Base-by-base conservation (phyloP, 139 green algal genomes). In the Desmodesmus armatus region DNA sequence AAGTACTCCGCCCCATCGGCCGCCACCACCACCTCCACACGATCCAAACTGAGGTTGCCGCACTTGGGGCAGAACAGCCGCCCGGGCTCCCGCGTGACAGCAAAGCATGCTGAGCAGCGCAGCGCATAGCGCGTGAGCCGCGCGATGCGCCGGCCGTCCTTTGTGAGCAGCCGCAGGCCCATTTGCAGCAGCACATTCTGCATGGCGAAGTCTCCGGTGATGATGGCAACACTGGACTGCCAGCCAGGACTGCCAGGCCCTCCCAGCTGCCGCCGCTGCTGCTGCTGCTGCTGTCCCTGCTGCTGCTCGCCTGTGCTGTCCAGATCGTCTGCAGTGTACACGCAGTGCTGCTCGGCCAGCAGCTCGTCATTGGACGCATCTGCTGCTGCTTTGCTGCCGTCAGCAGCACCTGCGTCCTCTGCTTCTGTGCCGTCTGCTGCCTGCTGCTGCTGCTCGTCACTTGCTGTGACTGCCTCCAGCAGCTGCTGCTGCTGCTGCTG, bases 151-250 rank as follows among this genome's bases (percentile, higher is more conserved):
- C 88, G 85, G 29, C 97, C 97, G 88, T 98, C 93, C 9, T 88
- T 89, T 1, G 94, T 90, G 21, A 96, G 83, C 66, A 98, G 85
- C 1, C 92, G 87, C 83, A 98, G 88, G 21, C 95, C 95, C 95
- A 98, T 98, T 92, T 98, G 95, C 85, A 98, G 85, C 65, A 97
- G 87, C 82, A 99, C 97, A 85, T 99, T 99, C 91, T 99, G 97
- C 96, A 99, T 99, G 2, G 96, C 92, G 83, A 97, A 99, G 85
- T 99, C 97, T 3, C 89, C 96, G 19, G 97, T 99, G 23, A 98
- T 78, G 43, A 31, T 88, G 40, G 89, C 86, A 37, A 99, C 89
- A n/a, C 65, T 84, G 60, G 83, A 93, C 51, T 75, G 78, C 62
- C 78, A 76, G 78, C 76, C 76, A 40, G 76, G 76, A 53, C 53